Percentiles rank a stretch among this genome's conserved stretches.
phyloP scores from a whole-genome alignment of 2,329 filamentous ascomycete genomes.

The Orbilia brochopaga region DNA sequence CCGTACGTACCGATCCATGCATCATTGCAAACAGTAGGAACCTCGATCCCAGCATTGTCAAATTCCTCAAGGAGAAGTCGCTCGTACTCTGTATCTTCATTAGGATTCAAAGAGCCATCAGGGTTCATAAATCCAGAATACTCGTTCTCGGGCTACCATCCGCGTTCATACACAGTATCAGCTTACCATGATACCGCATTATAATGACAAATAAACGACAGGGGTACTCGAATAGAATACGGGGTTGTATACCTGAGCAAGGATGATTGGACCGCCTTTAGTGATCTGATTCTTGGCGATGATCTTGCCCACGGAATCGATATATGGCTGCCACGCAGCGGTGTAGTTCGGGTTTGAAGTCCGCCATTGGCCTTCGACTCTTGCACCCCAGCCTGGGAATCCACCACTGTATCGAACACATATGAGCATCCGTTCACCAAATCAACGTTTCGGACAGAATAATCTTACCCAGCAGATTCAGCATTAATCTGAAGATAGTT shows the following conservation, averaged over 20 bases:
- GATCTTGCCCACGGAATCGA: constrained; percentile 67
- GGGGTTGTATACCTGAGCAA: constrained; percentile 66
- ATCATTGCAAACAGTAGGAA: constrained; percentile 79
- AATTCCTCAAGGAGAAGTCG: constrained; percentile 56
- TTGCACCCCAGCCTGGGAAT: constrained; percentile 79
- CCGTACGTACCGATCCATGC: constrained; percentile 60
- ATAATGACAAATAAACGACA: not conserved
- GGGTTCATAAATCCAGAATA: constrained; percentile 62
- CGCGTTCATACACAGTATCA: not conserved
- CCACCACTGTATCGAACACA: constrained; percentile 68
- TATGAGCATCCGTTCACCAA: not conserved
- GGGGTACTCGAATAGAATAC: too few relatives aligned
- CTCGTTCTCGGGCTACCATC: constrained; percentile 72
- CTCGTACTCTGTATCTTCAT: constrained; percentile 60
- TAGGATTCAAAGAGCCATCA: constrained; percentile 61
- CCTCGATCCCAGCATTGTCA: constrained; percentile 70
- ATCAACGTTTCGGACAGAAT: not conserved
- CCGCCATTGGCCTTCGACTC: constrained; percentile 56
- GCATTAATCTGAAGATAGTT: constrained; percentile 53
- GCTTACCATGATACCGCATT: not conserved
- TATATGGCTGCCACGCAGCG: constrained; percentile 61
- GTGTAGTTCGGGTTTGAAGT: constrained; percentile 53
- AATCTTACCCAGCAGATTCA: constrained; percentile 37
- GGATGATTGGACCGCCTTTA: constrained; percentile 78
- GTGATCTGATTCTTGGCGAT: constrained; percentile 81